Evolutionary conservation across 2,329 filamentous ascomycete genomes (phyloP).

Genomic region (Nemania abortiva): DNA sequence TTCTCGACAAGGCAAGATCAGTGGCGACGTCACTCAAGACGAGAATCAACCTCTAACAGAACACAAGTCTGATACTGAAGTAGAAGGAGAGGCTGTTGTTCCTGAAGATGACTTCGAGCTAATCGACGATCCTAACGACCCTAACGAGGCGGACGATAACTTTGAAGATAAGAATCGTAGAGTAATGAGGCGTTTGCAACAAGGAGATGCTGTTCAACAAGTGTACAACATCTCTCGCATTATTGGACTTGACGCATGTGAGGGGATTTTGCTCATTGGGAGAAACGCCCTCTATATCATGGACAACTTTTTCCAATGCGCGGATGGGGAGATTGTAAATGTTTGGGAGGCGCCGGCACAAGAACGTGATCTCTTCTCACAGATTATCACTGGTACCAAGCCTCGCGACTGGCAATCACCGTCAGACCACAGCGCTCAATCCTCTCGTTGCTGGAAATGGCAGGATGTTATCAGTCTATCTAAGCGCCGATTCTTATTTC

Average conservation of each 20-base stretch:
- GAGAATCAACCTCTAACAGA: slow-evolving; percentile 40
- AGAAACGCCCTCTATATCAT: slow-evolving; percentile 94
- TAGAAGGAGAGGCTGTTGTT: slow-evolving; percentile 51
- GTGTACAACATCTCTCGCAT: slow-evolving; percentile 97
- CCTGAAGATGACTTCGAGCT: slow-evolving; percentile 95
- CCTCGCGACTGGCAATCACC: slow-evolving; percentile 71
- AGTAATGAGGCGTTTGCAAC: slow-evolving; percentile 92
- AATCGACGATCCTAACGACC: slow-evolving; percentile 90
- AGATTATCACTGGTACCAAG: slow-evolving; percentile 85
- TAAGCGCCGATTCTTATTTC: slow-evolving; percentile 93
- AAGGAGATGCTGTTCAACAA: slow-evolving; percentile 90
- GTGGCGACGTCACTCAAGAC: slow-evolving; percentile 41
- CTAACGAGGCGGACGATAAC: slow-evolving; percentile 77
- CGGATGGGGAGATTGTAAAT: slow-evolving; percentile 96
- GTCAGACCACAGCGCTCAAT: slow-evolving; percentile 74
- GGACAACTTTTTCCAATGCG: slow-evolving; percentile 95
- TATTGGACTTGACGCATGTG: slow-evolving; percentile 90
- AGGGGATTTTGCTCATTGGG: slow-evolving; percentile 92
- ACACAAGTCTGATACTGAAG: slow-evolving; percentile 46
- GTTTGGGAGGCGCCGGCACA: slow-evolving; percentile 93
- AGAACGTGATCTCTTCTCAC: slow-evolving; percentile 93
- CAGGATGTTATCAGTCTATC: slow-evolving; percentile 94
- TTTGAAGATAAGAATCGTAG: slow-evolving; percentile 99
- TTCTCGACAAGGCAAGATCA: slow-evolving; percentile 40
- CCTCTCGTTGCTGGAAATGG: slow-evolving; percentile 93